Evolutionary conservation across 1,284 basidiomycete species (phyloP), one percentile per base, ranked within the genome.

Genomic region (Boletellus dicymbophilus): DNA sequence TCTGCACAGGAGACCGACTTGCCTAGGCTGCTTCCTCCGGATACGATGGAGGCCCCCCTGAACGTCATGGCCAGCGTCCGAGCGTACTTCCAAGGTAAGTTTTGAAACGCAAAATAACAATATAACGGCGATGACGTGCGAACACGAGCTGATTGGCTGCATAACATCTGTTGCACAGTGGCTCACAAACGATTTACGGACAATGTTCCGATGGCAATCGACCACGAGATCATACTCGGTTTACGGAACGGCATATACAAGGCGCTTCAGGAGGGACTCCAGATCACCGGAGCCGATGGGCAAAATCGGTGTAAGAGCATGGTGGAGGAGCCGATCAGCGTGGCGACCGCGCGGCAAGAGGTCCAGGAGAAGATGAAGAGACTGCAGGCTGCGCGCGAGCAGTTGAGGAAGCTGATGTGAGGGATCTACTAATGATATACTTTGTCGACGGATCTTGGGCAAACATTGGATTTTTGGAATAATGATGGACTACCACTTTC

Each of bases 171-270:
- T n/a, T n/a, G 39, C 28, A 12, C 52, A 88, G 87, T 89, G 2
- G 76, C 86, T 0, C 87, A 83, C 61, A 87, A 88, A 62, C 79
- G 87, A 0, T 82, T 87, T 44, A 70, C 72, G 0, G 87, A 90
- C 54, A 79, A 78, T 51, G 62, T 90, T 2, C 82, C 85, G 0
- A 72, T 81, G 44, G 77, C 80, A 0, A 80, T 90, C 51, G 87
- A 90, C 60, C 61, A 75, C 43, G 80, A 82, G 30, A 76, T 90
- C 16, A 70, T 90, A 1, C 68, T 68, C 1, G 75, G 73, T 0
- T 34, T 77, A 23, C 60, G 61, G 25, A 66, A 71, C 33, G 79
- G 74, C 0, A 61, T 82, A 3, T 74, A 79, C 49, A 69, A 67
- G 11, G 74, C 72, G 5, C 59, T 88, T 1, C 51, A 69, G 0